Evolutionary conservation across 495 filamentous ascomycete genomes (phyloP).

Genomic region (Tuber indicum): DNA sequence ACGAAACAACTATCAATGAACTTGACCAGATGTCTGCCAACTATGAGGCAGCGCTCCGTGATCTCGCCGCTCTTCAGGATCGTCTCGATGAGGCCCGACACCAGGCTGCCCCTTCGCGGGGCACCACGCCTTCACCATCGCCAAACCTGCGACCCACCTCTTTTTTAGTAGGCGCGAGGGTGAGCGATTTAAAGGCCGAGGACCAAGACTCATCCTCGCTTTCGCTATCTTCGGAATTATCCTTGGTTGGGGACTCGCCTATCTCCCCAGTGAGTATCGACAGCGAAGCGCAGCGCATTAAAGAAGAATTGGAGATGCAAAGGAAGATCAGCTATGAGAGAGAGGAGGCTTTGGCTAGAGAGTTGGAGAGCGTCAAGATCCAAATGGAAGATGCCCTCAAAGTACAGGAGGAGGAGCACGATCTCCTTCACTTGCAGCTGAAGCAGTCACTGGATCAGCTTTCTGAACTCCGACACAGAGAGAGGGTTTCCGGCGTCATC

Average conservation of each 20-base stretch:
- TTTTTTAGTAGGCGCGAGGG: slow-evolving; percentile 85
- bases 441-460: slow-evolving; percentile 74
- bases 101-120: slow-evolving; percentile 48
- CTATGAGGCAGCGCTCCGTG: slow-evolving; percentile 80
- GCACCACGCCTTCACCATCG: slow-evolving; percentile 51
- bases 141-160: slow-evolving; percentile 65
- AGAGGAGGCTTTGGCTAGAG: slow-evolving; percentile 49
- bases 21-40: slow-evolving; percentile 77
- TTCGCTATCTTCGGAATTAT: slow-evolving; percentile 93
- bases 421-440: slow-evolving; percentile 72
- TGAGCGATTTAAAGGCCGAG: slow-evolving; percentile 68
- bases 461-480: slow-evolving; percentile 76
- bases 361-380: slow-evolving; percentile 64
- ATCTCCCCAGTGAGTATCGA: slow-evolving; percentile 41
- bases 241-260: slow-evolving; percentile 80
- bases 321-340: slow-evolving; percentile 31
- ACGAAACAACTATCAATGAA: slow-evolving; percentile 74
- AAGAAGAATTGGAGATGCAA: slow-evolving; percentile 39
- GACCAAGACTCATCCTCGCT: slow-evolving; percentile 80
- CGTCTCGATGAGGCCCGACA: slow-evolving; percentile 76
- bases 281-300: slow-evolving; percentile 31
- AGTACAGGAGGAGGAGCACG: slow-evolving; percentile 68
- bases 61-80: slow-evolving; percentile 77
- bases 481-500: slow-evolving; percentile 58
- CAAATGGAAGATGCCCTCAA: slow-evolving; percentile 67